These are phyloP conservation scores for Truncatella angustata DNA, from an alignment of 2,329 filamentous ascomycete species.

Conservation along the genomic window DNA sequence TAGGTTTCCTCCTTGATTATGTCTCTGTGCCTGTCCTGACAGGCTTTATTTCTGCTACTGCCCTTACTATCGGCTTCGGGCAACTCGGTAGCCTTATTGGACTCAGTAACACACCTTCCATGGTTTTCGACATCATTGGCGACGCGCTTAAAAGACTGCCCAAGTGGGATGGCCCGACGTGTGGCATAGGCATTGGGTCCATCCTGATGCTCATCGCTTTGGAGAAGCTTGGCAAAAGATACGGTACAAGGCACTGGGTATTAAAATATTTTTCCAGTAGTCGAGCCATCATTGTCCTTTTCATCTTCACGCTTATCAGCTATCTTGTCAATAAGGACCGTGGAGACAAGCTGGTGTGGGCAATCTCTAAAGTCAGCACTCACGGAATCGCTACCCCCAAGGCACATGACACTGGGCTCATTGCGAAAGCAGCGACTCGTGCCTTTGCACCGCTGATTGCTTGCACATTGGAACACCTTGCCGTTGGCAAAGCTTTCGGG, in stretches of 20 bases:
- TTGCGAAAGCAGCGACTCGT: constrained; percentile 51
- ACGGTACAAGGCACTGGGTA: constrained; percentile 55
- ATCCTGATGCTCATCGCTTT: constrained; percentile 56
- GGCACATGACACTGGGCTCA: constrained; percentile 43
- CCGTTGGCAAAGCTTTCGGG: constrained; percentile 63
- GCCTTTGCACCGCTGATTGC: constrained; percentile 62
- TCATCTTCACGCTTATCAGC: constrained; percentile 62
- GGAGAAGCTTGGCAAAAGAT: constrained; percentile 56
- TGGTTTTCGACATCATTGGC: constrained; percentile 56
- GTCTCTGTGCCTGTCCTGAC: constrained; percentile 63
- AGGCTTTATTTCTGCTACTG: constrained; percentile 66
- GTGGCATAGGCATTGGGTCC: constrained; percentile 56
- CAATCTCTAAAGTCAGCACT: constrained; percentile 55
- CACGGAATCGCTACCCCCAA: constrained; percentile 51
- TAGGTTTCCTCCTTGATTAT: constrained; percentile 65
- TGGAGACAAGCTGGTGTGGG: constrained; percentile 50
- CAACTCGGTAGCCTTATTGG: constrained; percentile 62
- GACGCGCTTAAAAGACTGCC: constrained; percentile 57
- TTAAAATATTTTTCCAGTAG: constrained; percentile 60
- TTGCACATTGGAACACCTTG: constrained; percentile 61
- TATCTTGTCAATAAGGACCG: constrained; percentile 59
- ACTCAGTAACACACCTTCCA: constrained; percentile 45
- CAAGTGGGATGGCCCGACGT: constrained; percentile 55
- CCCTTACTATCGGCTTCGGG: constrained; percentile 64
- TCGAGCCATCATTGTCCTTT: constrained; percentile 57